Conservation (phyloP, 2,329 filamentous ascomycete species). For the Microdochium paspali region DNA sequence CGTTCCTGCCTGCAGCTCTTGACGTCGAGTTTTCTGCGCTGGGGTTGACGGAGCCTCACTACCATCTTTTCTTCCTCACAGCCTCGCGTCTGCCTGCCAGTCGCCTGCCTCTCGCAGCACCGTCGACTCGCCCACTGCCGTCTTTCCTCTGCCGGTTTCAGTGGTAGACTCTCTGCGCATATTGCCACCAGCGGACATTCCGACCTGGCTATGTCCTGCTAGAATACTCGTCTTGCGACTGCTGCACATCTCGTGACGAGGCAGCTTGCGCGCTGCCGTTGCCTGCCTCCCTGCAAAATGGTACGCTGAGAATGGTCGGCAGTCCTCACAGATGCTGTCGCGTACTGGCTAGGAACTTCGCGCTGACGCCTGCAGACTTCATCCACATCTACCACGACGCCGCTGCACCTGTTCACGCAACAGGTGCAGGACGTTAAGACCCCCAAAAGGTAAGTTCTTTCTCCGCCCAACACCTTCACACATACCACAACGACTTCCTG, state of each 20-base stretch:
- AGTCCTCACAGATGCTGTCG: background rate
- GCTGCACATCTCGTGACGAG: background rate
- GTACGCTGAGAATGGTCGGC: background rate
- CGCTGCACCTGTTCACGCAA: constrained; percentile 65
- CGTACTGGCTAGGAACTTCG: constrained; percentile 3
- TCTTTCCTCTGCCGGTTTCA: background rate
- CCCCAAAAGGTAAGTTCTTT: constrained; percentile 68
- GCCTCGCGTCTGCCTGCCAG: background rate
- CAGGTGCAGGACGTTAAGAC: constrained; percentile 78
- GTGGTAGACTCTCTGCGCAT: background rate
- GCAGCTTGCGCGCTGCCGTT: background rate
- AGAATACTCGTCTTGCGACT: background rate
- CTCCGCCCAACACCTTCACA: constrained; percentile 1
- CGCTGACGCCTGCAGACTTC: constrained; percentile 43
- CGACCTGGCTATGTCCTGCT: background rate
- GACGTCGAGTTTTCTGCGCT: constrained; percentile 1
- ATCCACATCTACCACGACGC: constrained; percentile 63
- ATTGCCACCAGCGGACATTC: background rate
- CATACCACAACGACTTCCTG: constrained; percentile 10
- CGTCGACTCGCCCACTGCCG: background rate
- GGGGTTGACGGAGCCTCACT: background rate
- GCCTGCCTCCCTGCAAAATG: background rate
- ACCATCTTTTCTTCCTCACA: background rate
- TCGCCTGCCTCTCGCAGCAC: background rate
- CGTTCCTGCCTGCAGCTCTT: background rate